These are phyloP conservation scores for Haplosporangium sp. DNA, from an alignment of 371 early-diverging fungal species.

Conservation along the genomic window DNA sequence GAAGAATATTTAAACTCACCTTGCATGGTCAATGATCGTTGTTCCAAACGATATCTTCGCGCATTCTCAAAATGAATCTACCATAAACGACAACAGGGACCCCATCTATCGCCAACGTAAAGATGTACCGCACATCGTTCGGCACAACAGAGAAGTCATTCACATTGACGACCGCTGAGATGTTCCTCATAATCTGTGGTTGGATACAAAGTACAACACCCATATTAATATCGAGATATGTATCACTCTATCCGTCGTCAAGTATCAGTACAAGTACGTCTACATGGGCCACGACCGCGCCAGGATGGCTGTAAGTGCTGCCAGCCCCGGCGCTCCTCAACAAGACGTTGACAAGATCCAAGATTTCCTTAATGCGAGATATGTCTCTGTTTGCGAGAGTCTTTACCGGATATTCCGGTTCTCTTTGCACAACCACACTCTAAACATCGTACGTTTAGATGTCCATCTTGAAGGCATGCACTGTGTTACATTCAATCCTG, in stretches of 20 bases:
- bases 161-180: conserved; percentile 49
- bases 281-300: conserved; percentile 54
- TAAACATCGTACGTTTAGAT: conserved; percentile 17
- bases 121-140: conserved; percentile 7
- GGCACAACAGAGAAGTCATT: neutral
- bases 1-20: too few relatives aligned
- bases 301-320: conserved; percentile 5
- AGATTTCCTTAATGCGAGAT: conserved; percentile 31
- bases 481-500: conserved; percentile 12
- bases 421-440: conserved; percentile 30
- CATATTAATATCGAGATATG: conserved; percentile 59
- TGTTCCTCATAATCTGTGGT: conserved; percentile 52
- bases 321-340: neutral
- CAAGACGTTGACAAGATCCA: conserved; percentile 40
- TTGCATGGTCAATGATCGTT: too few relatives aligned
- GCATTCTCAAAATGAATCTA: too few relatives aligned
- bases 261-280: conserved; percentile 58
- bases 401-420: conserved; percentile 50
- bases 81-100: too few relatives aligned
- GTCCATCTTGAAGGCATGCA: conserved; percentile 41
- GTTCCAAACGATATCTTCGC: too few relatives aligned
- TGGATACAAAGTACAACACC: conserved; percentile 55
- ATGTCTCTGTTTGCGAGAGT: conserved; percentile 53
- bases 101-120: too few relatives aligned
- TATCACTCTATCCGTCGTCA: conserved; percentile 32